Evolutionary conservation across 2,329 filamentous ascomycete species (phyloP).

Genomic region (Whalleya microplaca): DNA sequence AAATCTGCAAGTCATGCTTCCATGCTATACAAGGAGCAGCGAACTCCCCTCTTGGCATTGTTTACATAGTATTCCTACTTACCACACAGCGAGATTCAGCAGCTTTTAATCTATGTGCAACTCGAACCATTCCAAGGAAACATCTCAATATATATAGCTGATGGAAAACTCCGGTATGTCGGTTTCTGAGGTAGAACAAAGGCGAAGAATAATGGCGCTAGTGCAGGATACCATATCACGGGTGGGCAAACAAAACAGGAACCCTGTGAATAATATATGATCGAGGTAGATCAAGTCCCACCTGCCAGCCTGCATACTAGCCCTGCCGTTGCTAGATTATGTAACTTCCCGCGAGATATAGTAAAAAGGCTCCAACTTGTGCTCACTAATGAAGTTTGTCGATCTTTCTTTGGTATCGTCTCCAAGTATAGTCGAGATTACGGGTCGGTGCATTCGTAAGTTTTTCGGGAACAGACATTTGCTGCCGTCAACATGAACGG

Average conservation of each 20-base stretch:
- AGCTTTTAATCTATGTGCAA: not conserved
- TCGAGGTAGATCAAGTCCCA: not conserved
- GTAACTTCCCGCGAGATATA: not conserved
- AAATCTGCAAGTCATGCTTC: too few relatives aligned
- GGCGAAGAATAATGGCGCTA: not conserved
- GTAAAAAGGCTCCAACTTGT: not conserved
- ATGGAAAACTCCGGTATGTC: not conserved
- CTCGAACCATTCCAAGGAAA: not conserved
- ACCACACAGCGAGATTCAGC: not conserved
- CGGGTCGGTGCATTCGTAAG: not conserved
- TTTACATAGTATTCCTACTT: not conserved
- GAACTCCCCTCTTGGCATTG: too few relatives aligned
- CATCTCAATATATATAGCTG: not conserved
- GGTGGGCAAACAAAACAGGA: not conserved
- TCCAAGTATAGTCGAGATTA: not conserved
- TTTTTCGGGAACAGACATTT: not conserved
- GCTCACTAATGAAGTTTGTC: not conserved
- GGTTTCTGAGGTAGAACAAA: not conserved
- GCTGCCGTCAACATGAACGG: not conserved
- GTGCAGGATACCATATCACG: not conserved
- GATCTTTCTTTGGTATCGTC: not conserved
- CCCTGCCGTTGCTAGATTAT: not conserved
- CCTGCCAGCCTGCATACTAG: not conserved
- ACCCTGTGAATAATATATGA: not conserved
- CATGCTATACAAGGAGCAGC: too few relatives aligned